phyloP scores from a whole-genome alignment of 1,284 basidiomycete genomes.

The Athelia psychrophila region DNA sequence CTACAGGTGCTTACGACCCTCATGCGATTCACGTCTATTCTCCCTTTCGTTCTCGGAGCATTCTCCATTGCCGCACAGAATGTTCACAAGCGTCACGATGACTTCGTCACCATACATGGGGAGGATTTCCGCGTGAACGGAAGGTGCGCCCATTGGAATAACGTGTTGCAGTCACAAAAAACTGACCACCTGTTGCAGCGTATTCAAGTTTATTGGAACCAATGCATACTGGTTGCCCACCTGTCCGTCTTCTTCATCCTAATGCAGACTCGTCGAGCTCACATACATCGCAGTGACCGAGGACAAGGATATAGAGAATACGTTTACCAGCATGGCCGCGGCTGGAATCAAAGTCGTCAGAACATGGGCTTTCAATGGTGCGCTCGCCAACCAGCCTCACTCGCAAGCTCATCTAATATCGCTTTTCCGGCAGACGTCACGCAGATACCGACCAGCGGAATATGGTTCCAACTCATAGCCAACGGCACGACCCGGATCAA shows the following conservation, averaged over 20 bases:
- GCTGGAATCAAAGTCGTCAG: constrained; percentile 61
- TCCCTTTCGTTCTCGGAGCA: too few relatives aligned
- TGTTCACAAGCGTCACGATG: too few relatives aligned
- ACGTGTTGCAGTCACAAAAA: too few relatives aligned
- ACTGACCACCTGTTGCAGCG: too few relatives aligned
- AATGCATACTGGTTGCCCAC: constrained; percentile 67
- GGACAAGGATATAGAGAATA: constrained; percentile 55
- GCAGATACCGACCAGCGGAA: constrained; percentile 49
- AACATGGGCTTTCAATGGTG: constrained; percentile 65
- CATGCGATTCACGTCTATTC: too few relatives aligned
- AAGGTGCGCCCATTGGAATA: constrained; percentile 38
- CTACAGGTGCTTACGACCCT: too few relatives aligned
- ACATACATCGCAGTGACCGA: too few relatives aligned
- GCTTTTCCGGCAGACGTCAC: constrained; percentile 41
- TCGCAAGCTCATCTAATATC: constrained; percentile 5
- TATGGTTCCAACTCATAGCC: constrained; percentile 51
- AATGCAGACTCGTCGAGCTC: too few relatives aligned
- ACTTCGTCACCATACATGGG: constrained; percentile 32
- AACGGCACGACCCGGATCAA: constrained; percentile 52
- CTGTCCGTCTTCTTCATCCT: too few relatives aligned
- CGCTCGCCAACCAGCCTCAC: too few relatives aligned
- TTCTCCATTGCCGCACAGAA: too few relatives aligned
- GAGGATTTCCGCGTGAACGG: constrained; percentile 51
- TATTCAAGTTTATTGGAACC: constrained; percentile 57
- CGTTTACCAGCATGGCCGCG: constrained; percentile 53